phyloP scores from a whole-genome alignment of 306 rosid species.

The apple (Malus domestica) region DNA sequence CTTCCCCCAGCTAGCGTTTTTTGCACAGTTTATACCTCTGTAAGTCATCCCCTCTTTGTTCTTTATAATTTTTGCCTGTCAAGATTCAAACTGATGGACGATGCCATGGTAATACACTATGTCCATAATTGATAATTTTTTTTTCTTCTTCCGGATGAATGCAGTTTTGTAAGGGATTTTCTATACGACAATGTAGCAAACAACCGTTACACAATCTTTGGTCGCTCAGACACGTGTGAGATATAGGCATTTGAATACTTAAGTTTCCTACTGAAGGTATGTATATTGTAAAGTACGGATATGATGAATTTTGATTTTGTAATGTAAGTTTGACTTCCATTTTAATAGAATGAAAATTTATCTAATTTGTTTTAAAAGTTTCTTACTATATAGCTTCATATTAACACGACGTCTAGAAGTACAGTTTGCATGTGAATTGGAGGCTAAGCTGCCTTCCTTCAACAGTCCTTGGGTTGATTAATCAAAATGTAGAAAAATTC shows the following conservation, averaged over 20 bases:
- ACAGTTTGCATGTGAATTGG: not conserved
- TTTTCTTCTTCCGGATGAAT: slow-evolving; percentile 1
- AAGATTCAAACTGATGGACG: not conserved
- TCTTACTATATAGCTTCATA: not conserved
- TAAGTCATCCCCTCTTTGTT: slow-evolving; percentile 31
- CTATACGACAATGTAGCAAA: slow-evolving; percentile 83
- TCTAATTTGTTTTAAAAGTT: slow-evolving; percentile 3
- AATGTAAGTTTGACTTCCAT: not conserved
- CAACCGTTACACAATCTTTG: slow-evolving; percentile 78
- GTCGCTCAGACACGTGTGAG: slow-evolving; percentile 84
- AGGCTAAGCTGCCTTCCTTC: not conserved
- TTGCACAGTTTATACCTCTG: slow-evolving; percentile 71
- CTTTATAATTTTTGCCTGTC: not conserved
- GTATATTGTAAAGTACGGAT: slow-evolving; percentile 2
- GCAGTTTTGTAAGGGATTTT: slow-evolving; percentile 72
- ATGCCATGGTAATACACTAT: not conserved
- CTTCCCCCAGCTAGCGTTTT: slow-evolving; percentile 71
- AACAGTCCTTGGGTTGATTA: not conserved
- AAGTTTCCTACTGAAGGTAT: not conserved
- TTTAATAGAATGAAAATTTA: slow-evolving; percentile 6
- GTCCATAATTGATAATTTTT: not conserved
- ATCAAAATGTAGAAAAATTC: slow-evolving; percentile 1
- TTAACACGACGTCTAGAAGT: not conserved
- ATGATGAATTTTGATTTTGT: slow-evolving; percentile 1
- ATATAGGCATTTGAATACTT: slow-evolving; percentile 27